Base-by-base conservation (phyloP, 2,329 filamentous ascomycete genomes). In the Diaporthe capsici region DNA sequence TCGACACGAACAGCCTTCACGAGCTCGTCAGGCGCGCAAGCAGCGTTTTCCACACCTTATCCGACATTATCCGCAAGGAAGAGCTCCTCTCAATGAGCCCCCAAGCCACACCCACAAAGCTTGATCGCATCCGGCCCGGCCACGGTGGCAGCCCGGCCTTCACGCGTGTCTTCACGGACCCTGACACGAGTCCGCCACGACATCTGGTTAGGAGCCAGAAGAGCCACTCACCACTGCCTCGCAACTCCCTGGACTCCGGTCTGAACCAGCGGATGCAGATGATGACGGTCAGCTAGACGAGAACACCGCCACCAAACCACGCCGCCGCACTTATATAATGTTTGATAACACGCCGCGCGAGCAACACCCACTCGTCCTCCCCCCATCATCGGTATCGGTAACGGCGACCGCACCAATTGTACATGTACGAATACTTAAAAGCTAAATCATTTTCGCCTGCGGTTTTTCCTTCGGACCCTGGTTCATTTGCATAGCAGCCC, bases 1-100 rank as follows among this genome's bases (percentile, higher is more conserved):
- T 93, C 77, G 92, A 93, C 80, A 93, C 92, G 7, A 92, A 92
- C 77, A 93, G 90, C 81, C 86, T 93, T n/a, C 91, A 90, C 79
- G 90, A 91, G 79, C 84, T 93, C 72, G 92, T 93, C 51, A 91
- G 90, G 81, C 87, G 91, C 75, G 92, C 92, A 1, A 88, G 89
- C 39, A 89, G 90, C 73, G 83, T 93, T 47, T 88, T 89, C 39
- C 90, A 92, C 78, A 85, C 86, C 5, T 83, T 93, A 31, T 91
- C 91, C 0, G 91, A 93, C 73, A 82, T 90, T 7, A 86, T 93
- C 63, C 90, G 91, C 65, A 87, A 87, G 71, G 89, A 88, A 53
- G 91, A 93, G 79, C 87, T 90, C 39, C 85, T 90, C 68, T 89
- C 89, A 0, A 87, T 88, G 76, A 92, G 89, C 79, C 90, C 91